A percentile compares a stretch with the other conserved stretches of the same genome.
phyloP scores from a whole-genome alignment of 345 rosid species.

The Populus alba region DNA sequence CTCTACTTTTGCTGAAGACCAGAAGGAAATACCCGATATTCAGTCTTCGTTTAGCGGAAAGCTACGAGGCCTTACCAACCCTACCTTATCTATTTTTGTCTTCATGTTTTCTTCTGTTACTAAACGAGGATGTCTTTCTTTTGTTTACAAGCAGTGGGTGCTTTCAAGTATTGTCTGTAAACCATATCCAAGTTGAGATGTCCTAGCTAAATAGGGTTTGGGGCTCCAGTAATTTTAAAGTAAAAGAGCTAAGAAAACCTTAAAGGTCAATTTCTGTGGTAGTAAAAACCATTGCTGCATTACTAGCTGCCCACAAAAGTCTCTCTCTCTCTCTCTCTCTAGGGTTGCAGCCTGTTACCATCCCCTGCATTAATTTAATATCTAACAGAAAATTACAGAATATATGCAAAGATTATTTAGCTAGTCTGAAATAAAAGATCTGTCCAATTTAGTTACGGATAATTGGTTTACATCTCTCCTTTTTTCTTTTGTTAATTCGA shows the following conservation, averaged over 20 bases:
- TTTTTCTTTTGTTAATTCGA: too few species aligned
- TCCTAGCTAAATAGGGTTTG: constrained; percentile 31
- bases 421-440: too few species aligned
- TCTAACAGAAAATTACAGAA: too few species aligned
- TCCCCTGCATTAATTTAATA: too few species aligned
- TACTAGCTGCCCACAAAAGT: not conserved
- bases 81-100: constrained; percentile 8
- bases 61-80: not conserved
- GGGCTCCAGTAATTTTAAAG: constrained; percentile 41
- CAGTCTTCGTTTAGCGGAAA: not conserved
- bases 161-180: not conserved
- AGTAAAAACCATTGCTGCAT: not conserved
- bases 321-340: too few species aligned
- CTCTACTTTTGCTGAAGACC: not conserved
- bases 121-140: not conserved
- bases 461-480: too few species aligned
- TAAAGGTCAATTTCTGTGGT: not conserved
- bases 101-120: not conserved
- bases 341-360: too few species aligned
- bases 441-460: too few species aligned
- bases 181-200: constrained; percentile 6
- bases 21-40: not conserved
- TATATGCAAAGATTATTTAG: too few species aligned
- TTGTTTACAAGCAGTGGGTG: not conserved
- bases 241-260: too few species aligned